Base-by-base conservation (phyloP, 257 asterid genomes). In the Nicotiana otophora region DNA sequence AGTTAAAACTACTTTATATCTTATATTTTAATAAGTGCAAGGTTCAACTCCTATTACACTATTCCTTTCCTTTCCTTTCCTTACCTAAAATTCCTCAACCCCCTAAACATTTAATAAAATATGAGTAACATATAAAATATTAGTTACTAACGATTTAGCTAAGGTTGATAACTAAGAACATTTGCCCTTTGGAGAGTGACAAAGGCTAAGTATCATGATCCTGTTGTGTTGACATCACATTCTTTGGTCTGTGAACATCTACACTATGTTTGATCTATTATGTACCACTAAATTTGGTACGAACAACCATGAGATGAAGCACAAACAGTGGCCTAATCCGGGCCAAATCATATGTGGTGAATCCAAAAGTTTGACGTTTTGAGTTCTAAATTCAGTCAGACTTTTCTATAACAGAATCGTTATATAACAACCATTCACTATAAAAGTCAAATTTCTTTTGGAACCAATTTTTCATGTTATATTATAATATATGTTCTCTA, bases 151-250 rank as follows among this genome's bases (percentile, higher is more conserved):
- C 48, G 26, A 53, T 26, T 48, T 48, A 26, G 42, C 80, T 14
- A 74, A 74, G 62, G 9, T 74, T 16, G 80, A 48, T 74, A 72
- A 74, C 80, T 74, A 74, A 48, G 12, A 1, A 7, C 0, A 10
- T 7, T 48, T 79, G 82, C 5, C 82, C 74, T 79, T 79, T 79
- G 82, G 82, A 20, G 82, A 64, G 70, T 7, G 61, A 34, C 58
- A 79, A 79, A 28, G 82, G 82, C 74, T 14, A 61, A 74, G 60
- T 15, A 7, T 39, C 54, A 33, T 61, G n/a, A 31, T 5, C 16
- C 10, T 11, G 9, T 60, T 6, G 53, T 60, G 17, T 10, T n/a
- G 82, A 20, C 60, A 42, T 42, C 60, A 42, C 78, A 42, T 70
- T 42, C 23, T 6, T 72, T 72, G 36, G 60, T 72, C 36, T 42